Conservation (phyloP, 257 asterid genomes). For the Solanum ossicruentum region DNA sequence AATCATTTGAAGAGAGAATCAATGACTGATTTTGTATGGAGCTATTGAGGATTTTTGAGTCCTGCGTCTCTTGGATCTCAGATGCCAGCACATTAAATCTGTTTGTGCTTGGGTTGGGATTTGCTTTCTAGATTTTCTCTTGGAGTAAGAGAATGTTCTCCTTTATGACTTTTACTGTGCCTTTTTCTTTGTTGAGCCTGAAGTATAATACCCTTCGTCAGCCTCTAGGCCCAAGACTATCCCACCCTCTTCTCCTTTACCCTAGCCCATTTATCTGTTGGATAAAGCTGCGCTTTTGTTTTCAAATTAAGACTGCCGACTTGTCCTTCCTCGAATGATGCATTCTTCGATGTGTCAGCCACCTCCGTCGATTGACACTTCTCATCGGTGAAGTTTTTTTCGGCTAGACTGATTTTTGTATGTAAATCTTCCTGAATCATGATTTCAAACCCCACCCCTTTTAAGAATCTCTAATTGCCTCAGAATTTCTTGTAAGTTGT, state of each 20-base stretch:
- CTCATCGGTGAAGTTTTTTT: not conserved
- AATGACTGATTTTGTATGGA: not conserved
- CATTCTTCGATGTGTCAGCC: not conserved
- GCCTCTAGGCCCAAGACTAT: not conserved
- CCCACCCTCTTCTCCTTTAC: not conserved
- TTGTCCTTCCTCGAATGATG: not conserved
- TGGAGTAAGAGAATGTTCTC: not conserved
- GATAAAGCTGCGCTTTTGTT: not conserved
- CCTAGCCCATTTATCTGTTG: not conserved
- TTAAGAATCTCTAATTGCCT: not conserved
- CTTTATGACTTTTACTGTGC: not conserved
- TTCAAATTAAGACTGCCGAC: not conserved
- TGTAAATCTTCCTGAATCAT: not conserved
- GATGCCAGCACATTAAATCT: not conserved
- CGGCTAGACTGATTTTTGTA: not conserved
- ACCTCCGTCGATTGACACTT: not conserved
- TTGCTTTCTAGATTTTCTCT: not conserved
- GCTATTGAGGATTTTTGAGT: not conserved
- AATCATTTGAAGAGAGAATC: not conserved
- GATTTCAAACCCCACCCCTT: not conserved
- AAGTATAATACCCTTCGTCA: not conserved
- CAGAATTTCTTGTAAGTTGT: not conserved
- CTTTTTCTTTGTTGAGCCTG: not conserved
- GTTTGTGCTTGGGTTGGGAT: not conserved
- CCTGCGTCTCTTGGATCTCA: not conserved